Conservation (phyloP, 202 grass and related monocot genomes). For the Saccharum hybrid region DNA sequence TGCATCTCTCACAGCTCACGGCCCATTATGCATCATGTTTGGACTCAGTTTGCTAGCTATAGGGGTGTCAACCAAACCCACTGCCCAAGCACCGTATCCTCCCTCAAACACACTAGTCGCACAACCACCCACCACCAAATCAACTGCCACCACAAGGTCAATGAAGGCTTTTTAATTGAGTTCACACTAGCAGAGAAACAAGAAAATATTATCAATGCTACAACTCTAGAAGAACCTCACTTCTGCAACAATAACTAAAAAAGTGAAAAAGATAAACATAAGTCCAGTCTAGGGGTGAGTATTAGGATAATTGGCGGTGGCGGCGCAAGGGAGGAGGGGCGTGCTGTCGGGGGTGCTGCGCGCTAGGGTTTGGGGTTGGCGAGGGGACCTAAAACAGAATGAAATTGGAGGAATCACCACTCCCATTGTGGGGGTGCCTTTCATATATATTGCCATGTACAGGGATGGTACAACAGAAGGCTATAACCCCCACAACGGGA, state of each 20-base stretch:
- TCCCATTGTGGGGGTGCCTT: too few relatives aligned
- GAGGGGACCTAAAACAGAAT: neutral
- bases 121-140: neutral
- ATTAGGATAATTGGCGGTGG: too few relatives aligned
- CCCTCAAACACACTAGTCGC: neutral
- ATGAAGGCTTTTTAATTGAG: neutral
- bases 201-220: neutral
- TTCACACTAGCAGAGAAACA: neutral
- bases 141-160: neutral
- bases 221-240: neutral
- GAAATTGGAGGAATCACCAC: neutral
- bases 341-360: too few relatives aligned
- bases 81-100: neutral
- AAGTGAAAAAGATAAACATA: neutral
- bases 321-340: too few relatives aligned
- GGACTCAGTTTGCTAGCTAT: neutral
- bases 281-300: neutral
- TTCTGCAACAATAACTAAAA: neutral
- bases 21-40: neutral
- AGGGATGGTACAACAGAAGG: neutral
- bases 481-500: neutral
- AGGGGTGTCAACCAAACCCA: neutral
- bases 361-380: neutral
- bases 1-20: neutral
- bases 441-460: neutral